Base-by-base conservation (phyloP, 116 monocot genomes). In the Phalaenopsis hybrid region DNA sequence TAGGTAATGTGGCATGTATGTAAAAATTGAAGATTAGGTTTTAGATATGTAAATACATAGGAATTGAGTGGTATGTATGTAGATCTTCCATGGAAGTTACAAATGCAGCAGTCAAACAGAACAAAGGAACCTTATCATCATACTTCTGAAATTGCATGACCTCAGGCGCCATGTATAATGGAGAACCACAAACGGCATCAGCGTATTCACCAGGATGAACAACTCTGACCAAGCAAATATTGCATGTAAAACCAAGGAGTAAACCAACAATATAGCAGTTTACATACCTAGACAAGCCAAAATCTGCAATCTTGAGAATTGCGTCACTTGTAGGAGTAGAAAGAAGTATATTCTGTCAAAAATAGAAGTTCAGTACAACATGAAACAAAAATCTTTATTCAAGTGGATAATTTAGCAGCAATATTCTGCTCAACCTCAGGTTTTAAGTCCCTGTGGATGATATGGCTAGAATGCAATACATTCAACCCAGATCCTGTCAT, bases 101-200 rank as follows among this genome's bases (percentile, higher is more conserved):
- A 28, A 28, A 28, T 28, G 28, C 28, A 28, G 28, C 28, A 28
- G 28, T 28, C 28, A 1, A 5, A 68, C 45, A 52, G 34, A 58
- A 20, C 48, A 43, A 52, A 55, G 49, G 8, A 12, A 90, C 90
- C 90, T 90, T 88, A 46, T 81, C 61, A 57, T 93, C 84, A 68
- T 90, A 90, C 74, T 90, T 87, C 46, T 88, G 84, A 77, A 90
- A 92, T 44, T 81, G 84, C 87, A 92, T 84, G 21, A 88, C 86
- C 87, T 92, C 92, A 31, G 90, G 90, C 72, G 87, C 88, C 92
- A 90, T 90, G 80, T 92, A 90, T 37, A 86, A 81, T 34, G 85
- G 83, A 16, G 93, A 78, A 6, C 90, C 93, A 79, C 93, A 93
- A 33, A 86, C 88, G 45, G 45, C 79, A 37, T 88, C 87, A 1